A percentile compares a stretch with the other conserved stretches of the same genome.
These are phyloP conservation scores for Ceratocystis diversiconidia DNA, from an alignment of 2,329 filamentous ascomycete genomes.

Conservation along the genomic window DNA sequence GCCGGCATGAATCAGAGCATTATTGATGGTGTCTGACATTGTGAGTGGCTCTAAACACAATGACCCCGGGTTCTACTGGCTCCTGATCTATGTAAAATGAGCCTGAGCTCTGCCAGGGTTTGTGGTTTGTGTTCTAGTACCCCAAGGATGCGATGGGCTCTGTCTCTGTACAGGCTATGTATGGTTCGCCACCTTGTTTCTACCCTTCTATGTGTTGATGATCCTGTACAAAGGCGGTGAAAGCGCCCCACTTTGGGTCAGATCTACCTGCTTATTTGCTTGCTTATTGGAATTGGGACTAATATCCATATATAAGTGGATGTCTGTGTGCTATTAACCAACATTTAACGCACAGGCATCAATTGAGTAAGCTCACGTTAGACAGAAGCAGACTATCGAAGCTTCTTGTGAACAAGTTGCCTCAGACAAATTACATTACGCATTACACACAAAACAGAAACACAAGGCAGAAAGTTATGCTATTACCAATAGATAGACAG, in stretches of 20 bases:
- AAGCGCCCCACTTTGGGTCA: neutral
- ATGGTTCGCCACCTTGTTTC: no score
- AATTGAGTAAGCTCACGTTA: neutral
- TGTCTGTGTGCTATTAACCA: neutral
- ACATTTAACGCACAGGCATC: neutral
- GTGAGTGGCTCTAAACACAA: neutral
- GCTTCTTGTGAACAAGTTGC: neutral
- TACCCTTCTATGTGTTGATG: neutral
- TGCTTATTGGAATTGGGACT: neutral
- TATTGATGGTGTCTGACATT: constrained; percentile 10
- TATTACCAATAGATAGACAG: neutral
- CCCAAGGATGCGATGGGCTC: no score
- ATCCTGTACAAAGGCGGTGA: constrained; percentile 2
- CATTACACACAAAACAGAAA: neutral
- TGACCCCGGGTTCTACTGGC: no score
- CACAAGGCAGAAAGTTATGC: neutral
- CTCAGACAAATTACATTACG: neutral
- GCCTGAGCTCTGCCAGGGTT: neutral
- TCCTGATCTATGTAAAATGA: no score
- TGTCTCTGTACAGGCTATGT: no score
- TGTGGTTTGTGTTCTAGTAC: neutral
- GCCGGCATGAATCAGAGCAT: constrained; percentile 31
- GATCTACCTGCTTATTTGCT: neutral
- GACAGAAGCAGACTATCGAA: neutral
- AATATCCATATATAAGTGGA: neutral